phyloP scores from a whole-genome alignment of 2,329 filamentous ascomycete species.

The Lasiodiplodia citricola region DNA sequence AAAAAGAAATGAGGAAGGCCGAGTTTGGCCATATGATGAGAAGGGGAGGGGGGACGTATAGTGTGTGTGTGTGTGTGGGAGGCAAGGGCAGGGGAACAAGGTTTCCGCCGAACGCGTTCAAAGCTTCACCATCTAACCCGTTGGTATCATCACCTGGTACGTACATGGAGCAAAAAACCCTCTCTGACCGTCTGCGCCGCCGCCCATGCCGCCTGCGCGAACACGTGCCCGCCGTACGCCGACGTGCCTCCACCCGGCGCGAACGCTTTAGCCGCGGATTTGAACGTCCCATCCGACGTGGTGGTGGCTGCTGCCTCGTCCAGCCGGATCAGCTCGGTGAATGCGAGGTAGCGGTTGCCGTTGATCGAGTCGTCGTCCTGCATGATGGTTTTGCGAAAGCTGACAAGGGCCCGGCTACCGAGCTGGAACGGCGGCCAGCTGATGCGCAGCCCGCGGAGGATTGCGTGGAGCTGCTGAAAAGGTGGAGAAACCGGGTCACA shows the following conservation, averaged over 20 bases:
- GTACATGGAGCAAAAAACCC: constrained; percentile 59
- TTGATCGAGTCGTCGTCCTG: constrained; percentile 18
- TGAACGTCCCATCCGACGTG: constrained; percentile 44
- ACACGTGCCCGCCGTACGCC: constrained; percentile 63
- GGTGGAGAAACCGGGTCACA: constrained; percentile 18
- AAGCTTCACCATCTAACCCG: neutral
- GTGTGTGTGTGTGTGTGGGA: too few species aligned
- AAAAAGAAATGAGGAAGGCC: neutral
- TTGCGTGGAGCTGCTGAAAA: neutral
- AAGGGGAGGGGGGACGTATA: neutral
- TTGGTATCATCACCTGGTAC: constrained; percentile 28
- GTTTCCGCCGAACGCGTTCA: neutral
- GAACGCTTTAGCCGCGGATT: constrained; percentile 49
- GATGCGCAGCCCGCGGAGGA: constrained; percentile 2
- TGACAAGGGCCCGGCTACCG: constrained; percentile 14
- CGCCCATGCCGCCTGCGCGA: constrained; percentile 62
- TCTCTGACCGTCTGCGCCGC: constrained; percentile 59
- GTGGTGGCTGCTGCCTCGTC: constrained; percentile 39
- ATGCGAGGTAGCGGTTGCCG: constrained; percentile 37
- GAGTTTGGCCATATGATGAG: neutral
- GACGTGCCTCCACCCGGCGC: constrained; percentile 49
- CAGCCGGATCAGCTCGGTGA: constrained; percentile 48
- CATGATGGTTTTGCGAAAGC: constrained; percentile 3
- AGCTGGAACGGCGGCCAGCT: constrained; percentile 1
- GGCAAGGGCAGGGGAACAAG: neutral